Base-by-base conservation (phyloP, 2,329 filamentous ascomycete species). In the Rutstroemia sp. region DNA sequence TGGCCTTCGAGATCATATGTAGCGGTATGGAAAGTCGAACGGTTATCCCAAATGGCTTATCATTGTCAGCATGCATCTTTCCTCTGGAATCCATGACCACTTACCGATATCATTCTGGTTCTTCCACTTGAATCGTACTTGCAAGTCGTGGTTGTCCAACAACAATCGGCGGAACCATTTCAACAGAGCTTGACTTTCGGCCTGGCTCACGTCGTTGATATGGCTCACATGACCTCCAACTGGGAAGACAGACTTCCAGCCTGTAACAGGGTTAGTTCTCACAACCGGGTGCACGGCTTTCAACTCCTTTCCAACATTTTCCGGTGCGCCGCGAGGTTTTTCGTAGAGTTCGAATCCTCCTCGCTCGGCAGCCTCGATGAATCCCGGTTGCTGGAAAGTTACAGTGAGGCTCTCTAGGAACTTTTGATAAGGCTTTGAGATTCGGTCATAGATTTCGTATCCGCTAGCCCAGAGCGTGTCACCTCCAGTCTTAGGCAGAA, bases 381-480 rank as follows among this genome's bases (percentile, higher is more conserved):
- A 84, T 1, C 69, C 67, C 0, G 78, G 77, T 62, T 78, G 73
- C 72, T 57, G 73, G 59, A 75, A 77, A 0, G 78, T 81, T 3
- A 76, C 83, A 0, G 80, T 84, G 7, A 86, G 69, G 0, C 69
- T 68, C 54, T 86, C 82, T 27, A 86, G 73, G 67, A 86, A 85
- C 23, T 71, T 71, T 58, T 80, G 80, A 51, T 79, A 78, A 0
- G 79, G 72, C 1, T 72, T 70, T 2, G 79, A 83, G 56, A 88
- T 74, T 17, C 81, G 77, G 63, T 88, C 84, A 64, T 85, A 87
- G 10, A 86, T 69, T 62, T 87, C 83, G 64, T 86, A 86, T 0
- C 82, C 83, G 1, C 80, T 84, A 0, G 83, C 84, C 82, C 83
- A 87, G 5, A 87, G 75, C 0, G 84, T 86, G 0, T 75, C 74